Base-by-base conservation (phyloP, 2,329 filamentous ascomycete species). In the Monilinia fructicola region DNA sequence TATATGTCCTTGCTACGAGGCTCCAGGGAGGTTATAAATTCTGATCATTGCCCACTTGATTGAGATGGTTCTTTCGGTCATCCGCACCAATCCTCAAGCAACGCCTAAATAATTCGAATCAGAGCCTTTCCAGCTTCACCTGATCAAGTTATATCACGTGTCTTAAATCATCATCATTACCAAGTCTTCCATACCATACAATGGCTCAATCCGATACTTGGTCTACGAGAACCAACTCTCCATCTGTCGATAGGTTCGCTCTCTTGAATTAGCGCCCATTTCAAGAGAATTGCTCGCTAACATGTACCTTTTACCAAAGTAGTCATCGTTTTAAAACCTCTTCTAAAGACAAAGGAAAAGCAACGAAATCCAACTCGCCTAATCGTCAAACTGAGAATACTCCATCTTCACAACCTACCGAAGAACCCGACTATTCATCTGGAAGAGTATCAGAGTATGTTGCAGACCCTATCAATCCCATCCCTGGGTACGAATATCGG, bases 201-300 rank as follows among this genome's bases (percentile, higher is more conserved):
- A 65, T 61, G 55, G 64, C 54, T 23, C 53, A 38, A 6, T 61
- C 55, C 14, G 38, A 65, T 42, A 18, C 55, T 38, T 61, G 55
- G 55, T 65, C 64, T 21, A 61, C 55, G 1, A n/a, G 23, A 26
- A 61, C 38, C 16, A 65, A 44, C 23, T 14, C 23, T 38, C 46
- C 46, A n/a, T 65, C 64, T 61, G 46, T 44, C 28, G 44, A 65
- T 6, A 38, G 54, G 55, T 65, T 61, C 18, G 38, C n/a, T 28
- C 23, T 18, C 35, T 28, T 16, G n/a, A 21, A 31, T 54, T 9
- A 54, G 16, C 23, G 18, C n/a, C 28, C 12, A 31, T 23, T n/a
- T n/a, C 54, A 26, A 18, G 28, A 40, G 26, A 31, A 40, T 18
- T 11, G 53, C 16, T 44, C 21, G 42, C 44, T 61, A 26, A 65